These are phyloP conservation scores for Hondaea fermentalgiana DNA, from an alignment of 108 stramenopile species.

Conservation along the genomic window DNA sequence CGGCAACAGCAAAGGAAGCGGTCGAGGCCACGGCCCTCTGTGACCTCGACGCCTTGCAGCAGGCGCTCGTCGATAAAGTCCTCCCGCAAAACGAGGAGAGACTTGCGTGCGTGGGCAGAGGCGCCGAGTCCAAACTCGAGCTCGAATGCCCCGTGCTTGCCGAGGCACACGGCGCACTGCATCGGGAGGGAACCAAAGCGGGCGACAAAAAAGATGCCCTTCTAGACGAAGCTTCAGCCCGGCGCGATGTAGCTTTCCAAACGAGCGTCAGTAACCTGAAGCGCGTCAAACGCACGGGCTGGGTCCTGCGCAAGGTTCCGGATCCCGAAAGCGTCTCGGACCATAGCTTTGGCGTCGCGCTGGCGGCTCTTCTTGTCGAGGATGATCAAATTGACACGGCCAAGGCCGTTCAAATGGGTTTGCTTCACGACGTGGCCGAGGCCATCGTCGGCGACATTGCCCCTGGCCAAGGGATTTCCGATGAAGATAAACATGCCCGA, in stretches of 20 bases:
- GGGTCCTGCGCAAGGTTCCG: conserved; percentile 52
- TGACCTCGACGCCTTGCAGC: neutral
- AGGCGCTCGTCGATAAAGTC: too few species aligned
- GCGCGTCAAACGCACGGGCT: conserved; percentile 62
- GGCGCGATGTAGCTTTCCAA: neutral
- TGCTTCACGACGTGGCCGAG: conserved; percentile 72
- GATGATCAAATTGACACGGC: conserved; percentile 38
- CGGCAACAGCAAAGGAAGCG: neutral
- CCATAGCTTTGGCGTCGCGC: conserved; percentile 64
- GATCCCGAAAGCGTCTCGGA: conserved; percentile 63
- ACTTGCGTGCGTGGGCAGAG: too few species aligned
- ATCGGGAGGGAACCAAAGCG: too few species aligned
- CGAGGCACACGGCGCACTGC: too few species aligned
- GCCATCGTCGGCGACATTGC: conserved; percentile 70
- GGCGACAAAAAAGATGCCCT: neutral
- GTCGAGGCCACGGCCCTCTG: neutral
- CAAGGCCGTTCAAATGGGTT: conserved; percentile 57
- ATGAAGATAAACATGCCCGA: conserved; percentile 48
- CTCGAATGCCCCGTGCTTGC: too few species aligned
- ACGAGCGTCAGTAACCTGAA: conserved; percentile 35
- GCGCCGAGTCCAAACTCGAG: too few species aligned
- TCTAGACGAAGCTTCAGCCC: neutral
- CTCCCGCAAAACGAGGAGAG: too few species aligned
- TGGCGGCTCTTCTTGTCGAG: conserved; percentile 59
- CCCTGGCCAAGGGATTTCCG: conserved; percentile 56